Base-by-base conservation (phyloP, 306 rosid species). In the Carpinus fangiana region DNA sequence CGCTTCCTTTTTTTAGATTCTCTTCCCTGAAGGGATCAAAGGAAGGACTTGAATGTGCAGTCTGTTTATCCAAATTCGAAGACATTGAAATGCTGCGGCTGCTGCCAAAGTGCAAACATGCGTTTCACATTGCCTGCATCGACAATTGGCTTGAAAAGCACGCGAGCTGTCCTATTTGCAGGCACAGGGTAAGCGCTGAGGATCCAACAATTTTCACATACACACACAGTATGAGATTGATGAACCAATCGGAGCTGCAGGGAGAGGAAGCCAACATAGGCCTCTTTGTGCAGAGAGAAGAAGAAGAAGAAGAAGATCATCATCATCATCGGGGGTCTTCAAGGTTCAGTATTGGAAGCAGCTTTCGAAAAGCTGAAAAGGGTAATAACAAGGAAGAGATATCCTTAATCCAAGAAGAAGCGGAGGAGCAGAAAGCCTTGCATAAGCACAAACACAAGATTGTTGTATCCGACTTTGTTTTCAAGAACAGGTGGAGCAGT, bases 101-200 rank as follows among this genome's bases (percentile, higher is more conserved):
- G 13, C 81, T 96, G 43, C 99, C 99, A 7, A 91, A 96, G 68
- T 96, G 99, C 67, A 91, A 89, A 28, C 99, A 96, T 80, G 98
- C 96, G 34, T 96, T 96, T 81, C 99, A 96, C 76, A 89, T 93
- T 64, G 83, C 83, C 56, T 96, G 99, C 85, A 91, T 93, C 34
- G 99, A 96, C 54, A 85, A 84, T 74, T 96, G 99, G 99, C 98
- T 95, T 50, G 98, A 91, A 59, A 90, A 84, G 31, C 99, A 96
- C 71, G 87, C 99, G 7, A 96, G 90, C 70, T 96, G 99, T 73
- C 99, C 99, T 75, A 91, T 96, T 81, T 96, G 99, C 81, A 80
- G 99, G 78, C 87, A 83, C 61, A 86, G 59, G 84, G 87, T 96
- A 21, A 83, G 90, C 76, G 73, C 93, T 2, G 92, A 90, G 20